Evolutionary conservation across 345 rosid species (phyloP), one percentile per base, ranked within the genome.

Genomic region (Erodium maritimum): DNA sequence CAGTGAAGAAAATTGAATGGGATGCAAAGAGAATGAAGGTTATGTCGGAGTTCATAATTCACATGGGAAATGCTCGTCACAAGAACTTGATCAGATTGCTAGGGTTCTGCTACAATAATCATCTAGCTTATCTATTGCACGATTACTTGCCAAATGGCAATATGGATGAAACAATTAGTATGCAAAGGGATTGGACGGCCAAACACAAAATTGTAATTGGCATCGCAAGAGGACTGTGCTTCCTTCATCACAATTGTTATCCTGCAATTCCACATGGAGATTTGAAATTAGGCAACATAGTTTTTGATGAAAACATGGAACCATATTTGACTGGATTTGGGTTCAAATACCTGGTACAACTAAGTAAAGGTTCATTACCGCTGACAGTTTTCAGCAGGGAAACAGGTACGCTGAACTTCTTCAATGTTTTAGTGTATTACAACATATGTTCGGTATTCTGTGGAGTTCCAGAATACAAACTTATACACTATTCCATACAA

Each of bases 241-340:
- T 82, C 75, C 95, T 91, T 77, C 98, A 91, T 76, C 89, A 88
- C 67, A 95, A 88, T 37, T 88, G 94, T 20, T 73, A 70, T 60
- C 98, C 98, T 62, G 78, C 93, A 45, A 80, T 91, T 56, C 86
- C 95, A 5, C 98, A 91, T 58, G 95, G 96, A 58, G 91, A 86
- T 75, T 64, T 91, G 76, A 88, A 71, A 75, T 80, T 80, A 10
- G 69, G 71, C 61, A 91, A 75, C 54, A 55, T 91, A 34, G 65
- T 81, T 54, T 84, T 88, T 12, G 86, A 76, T 19, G 89, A 86
- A 60, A 80, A 84, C 59, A 84, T 80, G 83, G 91, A 88, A 66
- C 90, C 91, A 2, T 82, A 72, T 65, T 65, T 91, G 71, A 83
- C 79, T 13, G 89, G 84, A 21, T 88, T 84, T 52, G 95, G 94